Conservation (phyloP, 225 moss, liverwort and hornwort species). For the Thuidium tamariscinum region DNA sequence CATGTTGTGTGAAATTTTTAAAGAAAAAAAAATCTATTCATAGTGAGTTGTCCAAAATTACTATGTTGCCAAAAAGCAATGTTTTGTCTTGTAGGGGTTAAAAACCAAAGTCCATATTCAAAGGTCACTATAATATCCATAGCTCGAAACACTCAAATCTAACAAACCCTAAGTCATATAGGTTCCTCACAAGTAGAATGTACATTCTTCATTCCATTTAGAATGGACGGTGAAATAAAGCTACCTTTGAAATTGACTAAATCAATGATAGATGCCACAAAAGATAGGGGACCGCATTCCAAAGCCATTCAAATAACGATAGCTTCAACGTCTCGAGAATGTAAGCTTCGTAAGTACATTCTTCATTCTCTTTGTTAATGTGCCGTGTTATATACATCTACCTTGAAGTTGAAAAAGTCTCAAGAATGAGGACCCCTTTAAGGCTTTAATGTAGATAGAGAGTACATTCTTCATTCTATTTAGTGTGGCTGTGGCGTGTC, state of each 20-base stretch:
- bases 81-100: too few species aligned
- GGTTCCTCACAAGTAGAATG: fast-evolving
- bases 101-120: background rate
- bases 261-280: too few species aligned
- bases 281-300: background rate
- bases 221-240: too few species aligned
- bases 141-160: background rate
- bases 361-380: too few species aligned
- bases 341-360: background rate
- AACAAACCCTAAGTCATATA: background rate
- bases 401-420: background rate
- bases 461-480: background rate
- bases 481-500: background rate
- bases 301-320: background rate
- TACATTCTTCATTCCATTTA: background rate
- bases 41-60: too few species aligned
- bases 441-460: background rate
- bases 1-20: too few species aligned
- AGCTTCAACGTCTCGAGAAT: background rate
- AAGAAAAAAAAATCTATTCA: too few species aligned
- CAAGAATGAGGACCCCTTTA: background rate
- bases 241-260: background rate
- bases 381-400: too few species aligned
- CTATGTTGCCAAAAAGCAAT: too few species aligned
- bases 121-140: background rate